Evolutionary conservation across 306 rosid species (phyloP).

Genomic region (Astragalus glycyphyllos): DNA sequence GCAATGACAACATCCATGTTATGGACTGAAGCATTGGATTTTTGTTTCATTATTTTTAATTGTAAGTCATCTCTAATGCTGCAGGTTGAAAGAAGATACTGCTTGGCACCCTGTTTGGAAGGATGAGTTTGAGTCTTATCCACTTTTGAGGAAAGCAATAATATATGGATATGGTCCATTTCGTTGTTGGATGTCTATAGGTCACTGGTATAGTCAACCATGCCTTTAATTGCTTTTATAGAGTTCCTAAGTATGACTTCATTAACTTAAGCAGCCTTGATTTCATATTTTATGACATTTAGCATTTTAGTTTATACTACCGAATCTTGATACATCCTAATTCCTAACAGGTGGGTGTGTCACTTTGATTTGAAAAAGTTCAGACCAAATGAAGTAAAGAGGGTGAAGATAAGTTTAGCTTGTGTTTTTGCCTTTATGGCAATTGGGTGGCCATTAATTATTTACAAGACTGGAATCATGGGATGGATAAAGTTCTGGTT

Average conservation of each 20-base stretch:
- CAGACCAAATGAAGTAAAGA: conserved; percentile 81
- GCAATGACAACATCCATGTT: conserved; percentile 13
- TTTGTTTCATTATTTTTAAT: conserved; percentile 31
- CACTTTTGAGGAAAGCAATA: conserved; percentile 76
- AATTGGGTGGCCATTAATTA: conserved; percentile 93
- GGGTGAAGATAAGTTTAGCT: conserved; percentile 93
- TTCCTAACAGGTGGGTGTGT: conserved; percentile 67
- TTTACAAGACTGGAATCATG: conserved; percentile 82
- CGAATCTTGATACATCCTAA: conserved; percentile 34
- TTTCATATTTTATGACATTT: conserved; percentile 28
- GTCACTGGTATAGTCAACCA: conserved; percentile 69
- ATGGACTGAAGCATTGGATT: conserved; percentile 30
- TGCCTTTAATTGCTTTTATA: conserved; percentile 27
- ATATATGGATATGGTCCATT: conserved; percentile 84
- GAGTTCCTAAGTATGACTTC: conserved; percentile 30
- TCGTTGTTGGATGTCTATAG: conserved; percentile 94
- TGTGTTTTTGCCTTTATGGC: conserved; percentile 89
- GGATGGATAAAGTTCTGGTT: conserved; percentile 99
- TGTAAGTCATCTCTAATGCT: conserved; percentile 33
- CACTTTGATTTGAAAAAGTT: conserved; percentile 86
- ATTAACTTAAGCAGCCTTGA: conserved; percentile 32
- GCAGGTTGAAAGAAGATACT: conserved; percentile 87
- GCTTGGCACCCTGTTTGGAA: conserved; percentile 92
- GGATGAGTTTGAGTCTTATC: conserved; percentile 79
- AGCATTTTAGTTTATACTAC: conserved; percentile 17